Conservation (phyloP, 1,139 yeast species). For the Yamadazyma membranifaciens region DNA sequence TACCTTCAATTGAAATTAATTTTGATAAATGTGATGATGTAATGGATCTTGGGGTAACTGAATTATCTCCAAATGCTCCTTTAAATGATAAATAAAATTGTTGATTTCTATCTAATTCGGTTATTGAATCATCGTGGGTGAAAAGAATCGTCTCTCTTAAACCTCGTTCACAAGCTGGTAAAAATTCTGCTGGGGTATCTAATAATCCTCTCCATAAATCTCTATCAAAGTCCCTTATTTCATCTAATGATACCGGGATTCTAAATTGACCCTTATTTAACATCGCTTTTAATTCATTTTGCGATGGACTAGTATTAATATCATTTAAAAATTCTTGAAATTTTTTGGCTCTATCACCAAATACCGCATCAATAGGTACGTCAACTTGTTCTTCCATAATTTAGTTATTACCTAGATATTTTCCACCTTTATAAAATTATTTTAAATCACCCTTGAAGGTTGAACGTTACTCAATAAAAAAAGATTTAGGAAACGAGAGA, state of each 20-base stretch:
- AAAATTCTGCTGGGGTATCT: constrained; percentile 73
- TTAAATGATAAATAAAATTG: constrained; percentile 77
- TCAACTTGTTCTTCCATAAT: constrained; percentile 18
- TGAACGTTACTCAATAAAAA: too few relatives aligned
- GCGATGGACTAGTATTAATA: constrained; percentile 58
- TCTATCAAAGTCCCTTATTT: constrained; percentile 78
- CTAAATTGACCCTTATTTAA: constrained; percentile 65
- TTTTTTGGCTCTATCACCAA: constrained; percentile 79
- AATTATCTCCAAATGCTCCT: constrained; percentile 90
- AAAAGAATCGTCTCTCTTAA: constrained; percentile 77
- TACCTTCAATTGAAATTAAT: constrained; percentile 89
- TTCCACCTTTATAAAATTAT: too few relatives aligned
- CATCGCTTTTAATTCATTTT: constrained; percentile 59
- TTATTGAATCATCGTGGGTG: constrained; percentile 53
- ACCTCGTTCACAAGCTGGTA: constrained; percentile 91
- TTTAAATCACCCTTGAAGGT: too few relatives aligned
- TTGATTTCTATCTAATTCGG: constrained; percentile 56
- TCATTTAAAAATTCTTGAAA: constrained; percentile 86
- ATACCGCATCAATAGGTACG: constrained; percentile 47
- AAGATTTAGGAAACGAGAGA: background rate
- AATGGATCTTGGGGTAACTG: constrained; percentile 85
- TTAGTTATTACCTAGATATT: background rate
- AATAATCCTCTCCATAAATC: constrained; percentile 78
- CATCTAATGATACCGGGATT: constrained; percentile 77
- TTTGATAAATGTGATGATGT: constrained; percentile 74